Percentiles rank a stretch among this genome's conserved stretches.
Conservation (phyloP, 352 stramenopile genomes). For the Paralagenidium karlingii region DNA sequence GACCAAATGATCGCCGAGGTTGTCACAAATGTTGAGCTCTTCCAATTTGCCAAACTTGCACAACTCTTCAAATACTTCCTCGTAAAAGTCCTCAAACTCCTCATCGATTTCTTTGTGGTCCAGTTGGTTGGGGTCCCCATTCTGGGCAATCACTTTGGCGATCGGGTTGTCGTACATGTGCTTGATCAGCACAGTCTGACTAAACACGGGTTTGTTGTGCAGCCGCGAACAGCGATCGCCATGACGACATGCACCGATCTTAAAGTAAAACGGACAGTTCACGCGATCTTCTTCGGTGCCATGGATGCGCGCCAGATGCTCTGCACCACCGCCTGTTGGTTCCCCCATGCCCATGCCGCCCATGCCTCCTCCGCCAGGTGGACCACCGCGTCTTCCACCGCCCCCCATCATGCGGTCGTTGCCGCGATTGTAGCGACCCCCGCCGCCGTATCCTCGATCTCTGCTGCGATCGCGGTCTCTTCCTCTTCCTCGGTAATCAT, state of each 20-base stretch:
- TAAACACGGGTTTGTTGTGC: slow-evolving; percentile 98
- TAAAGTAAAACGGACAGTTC: slow-evolving; percentile 99
- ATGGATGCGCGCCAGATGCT: slow-evolving; percentile 95
- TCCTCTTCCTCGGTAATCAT: slow-evolving; percentile 48
- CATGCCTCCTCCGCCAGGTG: slow-evolving; percentile 19
- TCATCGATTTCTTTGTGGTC: slow-evolving; percentile 90
- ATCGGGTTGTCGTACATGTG: slow-evolving; percentile 97
- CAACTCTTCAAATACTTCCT: slow-evolving; percentile 97
- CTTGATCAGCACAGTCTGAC: slow-evolving; percentile 96
- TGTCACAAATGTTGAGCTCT: slow-evolving; percentile 98
- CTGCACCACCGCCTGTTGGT: slow-evolving; percentile 75
- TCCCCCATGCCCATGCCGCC: slow-evolving; percentile 19
- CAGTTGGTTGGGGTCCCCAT: slow-evolving; percentile 66
- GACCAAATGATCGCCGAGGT: slow-evolving; percentile 99
- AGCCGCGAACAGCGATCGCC: slow-evolving; percentile 96
- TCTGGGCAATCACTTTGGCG: slow-evolving; percentile 80
- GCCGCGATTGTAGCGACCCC: slow-evolving; percentile 20
- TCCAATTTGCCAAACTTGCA: slow-evolving; percentile 98
- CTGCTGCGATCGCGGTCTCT: slow-evolving; percentile 56
- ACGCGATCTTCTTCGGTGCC: slow-evolving; percentile 95
- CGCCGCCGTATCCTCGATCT: slow-evolving; percentile 34
- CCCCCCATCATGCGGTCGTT: slow-evolving; percentile 28
- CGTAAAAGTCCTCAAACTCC: slow-evolving; percentile 95
- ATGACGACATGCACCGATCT: slow-evolving; percentile 99
- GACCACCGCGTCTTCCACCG: slow-evolving; percentile 1